These are phyloP conservation scores for Actinomucor elegans DNA, from an alignment of 371 early-diverging fungal genomes.

Conservation along the genomic window DNA sequence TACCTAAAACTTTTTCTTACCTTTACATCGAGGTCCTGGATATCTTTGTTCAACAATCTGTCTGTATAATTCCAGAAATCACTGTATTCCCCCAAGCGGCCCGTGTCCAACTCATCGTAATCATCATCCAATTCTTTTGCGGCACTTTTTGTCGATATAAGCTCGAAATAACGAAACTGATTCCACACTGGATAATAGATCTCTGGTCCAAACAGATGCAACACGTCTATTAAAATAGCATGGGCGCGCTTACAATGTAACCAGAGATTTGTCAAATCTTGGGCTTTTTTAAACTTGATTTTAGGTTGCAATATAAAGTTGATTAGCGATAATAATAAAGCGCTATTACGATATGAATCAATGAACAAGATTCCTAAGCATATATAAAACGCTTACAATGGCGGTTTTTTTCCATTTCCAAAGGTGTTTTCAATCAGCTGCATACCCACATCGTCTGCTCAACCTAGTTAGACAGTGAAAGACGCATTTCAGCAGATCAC, in stretches of 20 bases:
- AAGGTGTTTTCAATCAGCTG: conserved; percentile 20
- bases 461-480: neutral
- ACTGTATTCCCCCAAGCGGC: conserved; percentile 6
- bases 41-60: neutral
- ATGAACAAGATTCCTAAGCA: neutral
- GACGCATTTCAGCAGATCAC: neutral
- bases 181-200: conserved; percentile 17
- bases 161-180: conserved; percentile 11
- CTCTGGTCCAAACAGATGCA: conserved; percentile 16
- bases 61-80: conserved; percentile 18
- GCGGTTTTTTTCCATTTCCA: conserved; percentile 18
- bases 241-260: conserved; percentile 18
- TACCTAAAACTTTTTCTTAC: conserved; percentile 5
- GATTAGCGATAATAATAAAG: conserved; percentile 9
- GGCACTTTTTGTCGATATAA: neutral
- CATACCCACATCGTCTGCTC: conserved; percentile 20
- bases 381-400: conserved; percentile 10
- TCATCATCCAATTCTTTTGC: conserved; percentile 3
- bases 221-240: conserved; percentile 10
- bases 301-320: conserved; percentile 18
- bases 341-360: neutral
- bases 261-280: conserved; percentile 6
- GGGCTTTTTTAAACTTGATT: neutral
- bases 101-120: conserved; percentile 10
- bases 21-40: conserved; percentile 2